A percentile compares a stretch with the other conserved stretches of the same genome.
phyloP scores from a whole-genome alignment of 768 basidiomycete species.

The Rhodotorula toruloides region DNA sequence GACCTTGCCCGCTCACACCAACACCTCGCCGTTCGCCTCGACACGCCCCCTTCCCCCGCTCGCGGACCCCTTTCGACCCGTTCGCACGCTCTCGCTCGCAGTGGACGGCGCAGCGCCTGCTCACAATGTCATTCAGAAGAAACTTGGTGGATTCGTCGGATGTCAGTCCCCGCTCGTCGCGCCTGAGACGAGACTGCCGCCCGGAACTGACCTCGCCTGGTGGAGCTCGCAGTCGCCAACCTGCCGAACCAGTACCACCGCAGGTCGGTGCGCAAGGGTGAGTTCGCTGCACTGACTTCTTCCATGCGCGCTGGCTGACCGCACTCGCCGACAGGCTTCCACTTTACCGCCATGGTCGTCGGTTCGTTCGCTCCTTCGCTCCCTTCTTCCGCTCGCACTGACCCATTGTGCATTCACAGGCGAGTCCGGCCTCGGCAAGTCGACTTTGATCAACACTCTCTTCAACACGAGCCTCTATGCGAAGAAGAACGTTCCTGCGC shows the following conservation, averaged over 20 bases:
- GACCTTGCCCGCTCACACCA: not conserved
- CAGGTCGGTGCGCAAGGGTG: conserved; percentile 85
- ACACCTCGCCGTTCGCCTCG: not conserved
- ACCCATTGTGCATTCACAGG: conserved; percentile 51
- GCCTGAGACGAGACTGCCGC: not conserved
- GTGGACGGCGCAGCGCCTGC: not conserved
- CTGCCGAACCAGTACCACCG: conserved; percentile 99
- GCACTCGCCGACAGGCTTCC: conserved; percentile 58
- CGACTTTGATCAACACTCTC: conserved; percentile 95
- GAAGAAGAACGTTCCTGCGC: conserved; percentile 74
- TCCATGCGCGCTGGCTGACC: conserved; percentile 10
- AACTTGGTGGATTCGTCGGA: conserved; percentile 86
- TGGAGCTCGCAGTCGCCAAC: conserved; percentile 62
- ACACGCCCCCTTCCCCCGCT: not conserved
- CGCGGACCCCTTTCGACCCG: not conserved
- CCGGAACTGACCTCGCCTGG: not conserved
- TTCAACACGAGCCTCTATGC: conserved; percentile 96
- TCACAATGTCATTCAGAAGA: conserved; percentile 54
- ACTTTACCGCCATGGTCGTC: conserved; percentile 98
- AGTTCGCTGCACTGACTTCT: not conserved
- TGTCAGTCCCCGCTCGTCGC: conserved; percentile 44
- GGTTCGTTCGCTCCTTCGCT: conserved; percentile 57
- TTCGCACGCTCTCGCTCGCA: not conserved
- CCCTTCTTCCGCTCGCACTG: not conserved
- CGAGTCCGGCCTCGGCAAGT: conserved; percentile 98